Base-by-base conservation (phyloP, 2,329 filamentous ascomycete species). In the Seiridium cupressi region DNA sequence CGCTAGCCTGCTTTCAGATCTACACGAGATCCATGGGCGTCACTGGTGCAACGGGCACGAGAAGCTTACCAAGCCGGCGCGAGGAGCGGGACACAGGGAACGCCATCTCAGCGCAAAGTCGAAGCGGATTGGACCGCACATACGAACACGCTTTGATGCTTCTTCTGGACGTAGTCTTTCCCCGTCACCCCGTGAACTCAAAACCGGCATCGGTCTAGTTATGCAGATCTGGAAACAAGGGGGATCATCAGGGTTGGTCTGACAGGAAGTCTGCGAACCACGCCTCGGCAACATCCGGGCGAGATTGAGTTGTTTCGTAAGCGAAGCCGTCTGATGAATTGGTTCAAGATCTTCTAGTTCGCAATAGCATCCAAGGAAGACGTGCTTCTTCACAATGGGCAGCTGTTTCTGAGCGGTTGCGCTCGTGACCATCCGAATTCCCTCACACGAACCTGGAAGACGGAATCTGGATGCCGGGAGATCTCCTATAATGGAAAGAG, bases 401-500 rank as follows among this genome's bases (percentile, higher is more conserved):
- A 53, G 49, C 49, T 53, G 49, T 53, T 36, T 40, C 35, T 18
- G 35, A 53, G 35, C 34, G n/a, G 32, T 9, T 11, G 11, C 49
- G 13, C 18, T 32, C 44, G 38, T 35, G n/a, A 55, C 51, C 38
- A 34, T 55, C 51, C 40, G 18, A 38, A 26, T 55, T 55, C 38
- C 34, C 35, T 35, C 51, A 31, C 35, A 18, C 38, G 31, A 38
- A 55, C 51, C 35, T 11, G n/a, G 9, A 31, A 5, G 8, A 38
- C 40, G 51, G 51, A 44, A 40, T 42, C 34, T n/a, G 49, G 36
- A 34, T 35, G 32, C 35, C 46, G 55, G 44, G 7, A 36, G 32
- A 48, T 48, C 34, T 44, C 55, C 46, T n/a, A 40, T 58, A 49
- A 31, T 58, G 55, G 55, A 10, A 51, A 51, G 35, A 58, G 44